Percentiles rank a stretch among this genome's conserved stretches.
Evolutionary conservation across 1,284 basidiomycete genomes (phyloP).

Genomic region (Rhodotorula sp.): DNA sequence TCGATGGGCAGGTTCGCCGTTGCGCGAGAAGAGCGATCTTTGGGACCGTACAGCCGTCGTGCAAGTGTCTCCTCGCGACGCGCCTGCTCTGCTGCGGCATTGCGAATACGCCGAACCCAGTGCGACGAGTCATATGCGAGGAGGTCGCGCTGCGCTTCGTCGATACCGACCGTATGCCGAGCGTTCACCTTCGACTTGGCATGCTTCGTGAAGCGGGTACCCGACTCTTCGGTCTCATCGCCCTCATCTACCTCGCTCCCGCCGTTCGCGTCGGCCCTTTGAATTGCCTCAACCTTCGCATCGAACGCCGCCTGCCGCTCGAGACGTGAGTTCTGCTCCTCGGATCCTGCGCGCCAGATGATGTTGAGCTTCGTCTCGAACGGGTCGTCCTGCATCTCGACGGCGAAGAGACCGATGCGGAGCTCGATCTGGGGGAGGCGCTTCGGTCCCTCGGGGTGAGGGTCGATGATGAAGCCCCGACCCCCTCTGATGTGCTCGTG

Average conservation of each 20-base stretch:
- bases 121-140: conserved; percentile 71
- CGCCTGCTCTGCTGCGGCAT: conserved; percentile 52
- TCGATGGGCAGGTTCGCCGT: conserved; percentile 53
- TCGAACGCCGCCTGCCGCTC: conserved; percentile 78
- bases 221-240: not conserved
- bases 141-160: conserved; percentile 72
- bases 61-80: conserved; percentile 53
- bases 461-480: conserved; percentile 62
- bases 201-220: conserved; percentile 15
- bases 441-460: conserved; percentile 70
- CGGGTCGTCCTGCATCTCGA: conserved; percentile 85
- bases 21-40: conserved; percentile 6
- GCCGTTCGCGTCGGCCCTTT: conserved; percentile 44
- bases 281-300: conserved; percentile 69
- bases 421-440: conserved; percentile 62
- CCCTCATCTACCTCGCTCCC: conserved; percentile 18
- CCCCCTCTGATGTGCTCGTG: conserved; percentile 50
- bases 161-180: conserved; percentile 64
- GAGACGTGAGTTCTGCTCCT: conserved; percentile 70
- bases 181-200: conserved; percentile 59
- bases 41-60: conserved; percentile 39
- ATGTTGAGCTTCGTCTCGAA: conserved; percentile 78
- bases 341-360: conserved; percentile 72
- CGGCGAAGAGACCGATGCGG: conserved; percentile 59
- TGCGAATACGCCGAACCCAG: conserved; percentile 65